phyloP scores from a whole-genome alignment of 2,329 filamentous ascomycete genomes.

The Colletotrichum magnum region DNA sequence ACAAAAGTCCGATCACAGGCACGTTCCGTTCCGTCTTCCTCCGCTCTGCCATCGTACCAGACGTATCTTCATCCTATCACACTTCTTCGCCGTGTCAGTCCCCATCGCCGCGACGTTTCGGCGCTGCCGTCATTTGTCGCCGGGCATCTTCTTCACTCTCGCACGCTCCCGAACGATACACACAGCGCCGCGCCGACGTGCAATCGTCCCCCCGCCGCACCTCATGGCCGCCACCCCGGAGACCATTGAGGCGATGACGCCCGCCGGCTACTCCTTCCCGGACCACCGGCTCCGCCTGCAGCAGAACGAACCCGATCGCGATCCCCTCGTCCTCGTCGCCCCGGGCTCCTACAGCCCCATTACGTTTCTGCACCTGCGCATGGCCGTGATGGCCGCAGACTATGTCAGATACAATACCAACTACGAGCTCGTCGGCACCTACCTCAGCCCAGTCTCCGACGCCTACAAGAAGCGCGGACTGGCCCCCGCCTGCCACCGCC shows the following conservation, averaged over 20 bases:
- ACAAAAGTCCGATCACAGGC: constrained; percentile 23
- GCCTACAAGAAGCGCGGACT: constrained; percentile 85
- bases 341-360: constrained; percentile 82
- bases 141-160: too few relatives aligned
- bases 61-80: too few relatives aligned
- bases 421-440: constrained; percentile 90
- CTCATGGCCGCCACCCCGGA: constrained; percentile 39
- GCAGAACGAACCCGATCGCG: constrained; percentile 69
- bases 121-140: background rate
- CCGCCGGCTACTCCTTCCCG: constrained; percentile 70
- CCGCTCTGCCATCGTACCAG: constrained; percentile 1
- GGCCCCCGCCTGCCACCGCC: constrained; percentile 78
- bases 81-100: too few relatives aligned
- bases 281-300: constrained; percentile 69
- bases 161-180: background rate
- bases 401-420: constrained; percentile 79
- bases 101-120: constrained; percentile 13
- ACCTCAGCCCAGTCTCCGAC: constrained; percentile 80
- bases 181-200: too few relatives aligned
- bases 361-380: constrained; percentile 83
- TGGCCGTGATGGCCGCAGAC: constrained; percentile 90
- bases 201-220: constrained; percentile 4
- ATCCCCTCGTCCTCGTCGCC: constrained; percentile 76
- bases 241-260: constrained; percentile 41
- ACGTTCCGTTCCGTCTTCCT: constrained; percentile 35